phyloP scores from a whole-genome alignment of 2,329 filamentous ascomycete genomes.

The Fusarium sp. region DNA sequence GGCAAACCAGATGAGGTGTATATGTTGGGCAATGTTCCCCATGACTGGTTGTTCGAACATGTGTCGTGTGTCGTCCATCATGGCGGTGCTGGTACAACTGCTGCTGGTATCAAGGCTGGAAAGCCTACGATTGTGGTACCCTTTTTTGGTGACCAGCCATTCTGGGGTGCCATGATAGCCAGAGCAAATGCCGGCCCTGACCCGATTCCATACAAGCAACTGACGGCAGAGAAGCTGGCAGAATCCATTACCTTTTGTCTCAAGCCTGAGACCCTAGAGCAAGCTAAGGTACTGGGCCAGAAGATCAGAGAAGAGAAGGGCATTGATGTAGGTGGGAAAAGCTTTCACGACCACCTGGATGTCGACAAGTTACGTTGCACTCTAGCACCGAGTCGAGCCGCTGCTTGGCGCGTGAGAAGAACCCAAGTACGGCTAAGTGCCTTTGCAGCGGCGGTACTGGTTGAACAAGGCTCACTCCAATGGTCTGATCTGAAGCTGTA shows the following conservation, averaged over 20 bases:
- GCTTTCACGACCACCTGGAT: conserved; percentile 80
- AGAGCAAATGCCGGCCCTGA: conserved; percentile 79
- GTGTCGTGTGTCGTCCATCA: conserved; percentile 90
- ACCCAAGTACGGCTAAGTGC: conserved; percentile 79
- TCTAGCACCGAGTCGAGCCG: conserved; percentile 76
- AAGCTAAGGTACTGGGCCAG: conserved; percentile 71
- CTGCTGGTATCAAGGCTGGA: conserved; percentile 85
- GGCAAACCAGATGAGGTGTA: conserved; percentile 82
- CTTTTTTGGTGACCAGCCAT: conserved; percentile 89
- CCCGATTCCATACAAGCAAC: conserved; percentile 77
- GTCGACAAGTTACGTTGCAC: conserved; percentile 78
- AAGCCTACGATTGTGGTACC: conserved; percentile 87
- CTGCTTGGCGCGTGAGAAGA: conserved; percentile 81
- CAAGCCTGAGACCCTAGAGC: conserved; percentile 70
- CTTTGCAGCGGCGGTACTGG: conserved; percentile 79
- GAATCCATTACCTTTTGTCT: conserved; percentile 74
- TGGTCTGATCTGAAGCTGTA: conserved; percentile 82
- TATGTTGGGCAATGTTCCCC: conserved; percentile 88
- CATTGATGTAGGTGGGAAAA: conserved; percentile 73
- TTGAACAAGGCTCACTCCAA: conserved; percentile 74
- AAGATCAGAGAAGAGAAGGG: conserved; percentile 79
- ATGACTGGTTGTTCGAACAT: conserved; percentile 89
- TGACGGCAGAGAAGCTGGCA: conserved; percentile 77
- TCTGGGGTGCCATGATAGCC: conserved; percentile 85
- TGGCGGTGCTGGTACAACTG: conserved; percentile 89